Conservation (phyloP, 2,329 filamentous ascomycete species). For the Aspergillus puulaauensis region DNA sequence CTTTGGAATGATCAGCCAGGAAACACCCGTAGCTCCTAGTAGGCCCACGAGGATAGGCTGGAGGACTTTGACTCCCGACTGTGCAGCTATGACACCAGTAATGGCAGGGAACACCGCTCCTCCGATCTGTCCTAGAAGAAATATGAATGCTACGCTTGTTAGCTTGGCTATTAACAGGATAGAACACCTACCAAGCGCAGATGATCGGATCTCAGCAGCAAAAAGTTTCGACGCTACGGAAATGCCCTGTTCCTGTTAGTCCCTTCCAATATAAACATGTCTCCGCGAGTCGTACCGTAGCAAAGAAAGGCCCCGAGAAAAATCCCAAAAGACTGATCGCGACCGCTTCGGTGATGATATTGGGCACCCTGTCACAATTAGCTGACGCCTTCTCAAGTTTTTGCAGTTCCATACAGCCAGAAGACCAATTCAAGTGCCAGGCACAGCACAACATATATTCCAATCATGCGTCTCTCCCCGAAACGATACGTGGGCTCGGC, state of each 20-base stretch:
- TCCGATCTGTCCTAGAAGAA: constrained; percentile 58
- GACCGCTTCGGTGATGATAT: constrained; percentile 52
- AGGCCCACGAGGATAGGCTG: constrained; percentile 55
- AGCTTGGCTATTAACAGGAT: neutral
- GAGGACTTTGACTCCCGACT: constrained; percentile 48
- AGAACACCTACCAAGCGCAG: constrained; percentile 43
- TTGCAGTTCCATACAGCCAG: constrained; percentile 48
- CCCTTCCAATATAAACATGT: too few species aligned
- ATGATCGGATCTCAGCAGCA: constrained; percentile 46
- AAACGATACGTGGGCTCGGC: constrained; percentile 60
- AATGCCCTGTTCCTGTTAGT: constrained; percentile 34
- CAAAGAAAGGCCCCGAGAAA: constrained; percentile 60
- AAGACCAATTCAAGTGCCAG: constrained; percentile 59
- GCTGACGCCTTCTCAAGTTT: too few species aligned
- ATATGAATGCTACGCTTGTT: constrained; percentile 44
- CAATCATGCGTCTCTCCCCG: constrained; percentile 59
- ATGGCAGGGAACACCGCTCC: constrained; percentile 57
- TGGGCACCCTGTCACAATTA: constrained; percentile 34
- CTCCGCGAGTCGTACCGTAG: constrained; percentile 42
- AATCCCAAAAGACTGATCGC: constrained; percentile 57
- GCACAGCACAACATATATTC: constrained; percentile 54
- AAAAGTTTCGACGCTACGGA: constrained; percentile 56
- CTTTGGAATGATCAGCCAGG: constrained; percentile 45
- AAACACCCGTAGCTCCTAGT: constrained; percentile 46
- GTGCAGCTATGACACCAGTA: constrained; percentile 52